phyloP scores from a whole-genome alignment of 2,329 filamentous ascomycete species.

The Diaporthe australafricana region DNA sequence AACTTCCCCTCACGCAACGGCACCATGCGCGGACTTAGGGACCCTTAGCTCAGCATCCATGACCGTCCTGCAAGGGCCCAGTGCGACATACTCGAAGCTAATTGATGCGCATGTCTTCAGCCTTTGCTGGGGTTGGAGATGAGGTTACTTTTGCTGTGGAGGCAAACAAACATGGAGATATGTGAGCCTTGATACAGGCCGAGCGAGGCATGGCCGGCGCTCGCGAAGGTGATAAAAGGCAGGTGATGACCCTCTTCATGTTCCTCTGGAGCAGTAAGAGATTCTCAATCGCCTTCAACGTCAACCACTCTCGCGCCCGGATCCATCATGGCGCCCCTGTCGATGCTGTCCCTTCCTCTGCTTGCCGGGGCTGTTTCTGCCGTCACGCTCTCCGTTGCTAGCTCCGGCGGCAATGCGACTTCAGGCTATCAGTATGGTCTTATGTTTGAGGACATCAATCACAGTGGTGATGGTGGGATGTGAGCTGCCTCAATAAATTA shows the following conservation, averaged over 20 bases:
- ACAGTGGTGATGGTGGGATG: constrained; percentile 78
- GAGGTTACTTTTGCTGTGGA: constrained; percentile 19
- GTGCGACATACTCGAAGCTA: not conserved
- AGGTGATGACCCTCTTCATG: constrained; percentile 2
- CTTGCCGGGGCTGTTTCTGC: constrained; percentile 33
- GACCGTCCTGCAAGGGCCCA: not conserved
- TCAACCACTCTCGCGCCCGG: not conserved
- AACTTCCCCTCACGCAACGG: not conserved
- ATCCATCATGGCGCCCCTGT: constrained; percentile 29
- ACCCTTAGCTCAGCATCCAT: not conserved
- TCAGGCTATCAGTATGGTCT: constrained; percentile 54
- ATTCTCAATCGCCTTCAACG: not conserved
- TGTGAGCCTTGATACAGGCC: not conserved
- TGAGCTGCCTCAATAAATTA: not conserved
- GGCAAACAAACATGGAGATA: not conserved
- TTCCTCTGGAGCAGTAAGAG: not conserved
- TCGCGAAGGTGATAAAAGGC: not conserved
- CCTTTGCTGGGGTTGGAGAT: not conserved
- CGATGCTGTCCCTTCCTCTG: constrained; percentile 27
- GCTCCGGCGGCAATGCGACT: constrained; percentile 51
- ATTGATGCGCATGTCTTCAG: constrained; percentile 26
- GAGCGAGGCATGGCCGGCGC: not conserved
- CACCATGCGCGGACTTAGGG: not conserved
- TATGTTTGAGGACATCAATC: constrained; percentile 69
- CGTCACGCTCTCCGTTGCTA: constrained; percentile 38